Percentiles rank a stretch among this genome's conserved stretches.
Conservation (phyloP, 2,329 filamentous ascomycete genomes). For the Orbilia quercus region DNA sequence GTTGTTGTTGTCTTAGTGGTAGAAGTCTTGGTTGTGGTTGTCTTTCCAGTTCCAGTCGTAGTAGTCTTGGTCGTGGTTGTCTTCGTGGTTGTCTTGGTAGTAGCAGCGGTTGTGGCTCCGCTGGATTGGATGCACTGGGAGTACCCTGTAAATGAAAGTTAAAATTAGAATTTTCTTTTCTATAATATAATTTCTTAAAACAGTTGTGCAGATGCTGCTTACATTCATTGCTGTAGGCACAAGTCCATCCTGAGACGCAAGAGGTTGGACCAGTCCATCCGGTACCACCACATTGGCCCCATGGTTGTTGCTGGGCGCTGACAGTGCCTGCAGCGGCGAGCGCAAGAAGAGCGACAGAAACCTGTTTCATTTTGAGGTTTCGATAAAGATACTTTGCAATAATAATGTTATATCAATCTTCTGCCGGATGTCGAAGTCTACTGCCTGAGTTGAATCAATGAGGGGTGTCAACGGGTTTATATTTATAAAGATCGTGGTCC, state of each 20-base stretch:
- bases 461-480: no score
- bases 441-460: no score
- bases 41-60: constrained; percentile 3
- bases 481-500: no score
- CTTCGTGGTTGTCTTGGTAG: constrained; percentile 11
- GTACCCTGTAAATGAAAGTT: constrained; percentile 9
- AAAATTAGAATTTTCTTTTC: no score
- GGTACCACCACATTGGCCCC: constrained; percentile 30
- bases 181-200: no score
- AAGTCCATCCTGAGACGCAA: constrained; percentile 27
- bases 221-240: constrained; percentile 34
- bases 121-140: constrained; percentile 27
- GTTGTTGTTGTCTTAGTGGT: constrained; percentile 5
- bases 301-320: constrained; percentile 37
- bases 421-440: no score
- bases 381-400: background rate
- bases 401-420: background rate
- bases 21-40: constrained; percentile 10
- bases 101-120: constrained; percentile 6
- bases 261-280: constrained; percentile 38
- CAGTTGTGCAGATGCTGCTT: background rate
- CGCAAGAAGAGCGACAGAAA: constrained; percentile 26
- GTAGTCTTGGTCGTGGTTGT: constrained; percentile 9
- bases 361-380: constrained; percentile 20
- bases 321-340: constrained; percentile 26